Evolutionary conservation across 1,139 yeast species (phyloP).

Genomic region (Geotrichum candidum): DNA sequence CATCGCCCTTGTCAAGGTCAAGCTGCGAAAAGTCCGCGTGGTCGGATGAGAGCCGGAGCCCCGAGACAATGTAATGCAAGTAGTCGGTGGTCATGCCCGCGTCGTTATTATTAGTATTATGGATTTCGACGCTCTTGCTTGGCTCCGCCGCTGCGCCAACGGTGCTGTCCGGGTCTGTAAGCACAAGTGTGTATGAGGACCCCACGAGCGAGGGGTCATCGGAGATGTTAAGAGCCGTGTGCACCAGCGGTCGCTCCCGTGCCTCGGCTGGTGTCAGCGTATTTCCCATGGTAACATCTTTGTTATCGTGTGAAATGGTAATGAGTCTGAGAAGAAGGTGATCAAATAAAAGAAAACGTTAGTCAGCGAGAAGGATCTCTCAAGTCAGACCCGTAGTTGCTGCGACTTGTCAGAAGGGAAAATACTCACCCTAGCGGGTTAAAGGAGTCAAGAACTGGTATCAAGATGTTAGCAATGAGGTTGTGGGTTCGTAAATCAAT

Average conservation of each 20-base stretch:
- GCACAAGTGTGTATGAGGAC: slow-evolving; percentile 64
- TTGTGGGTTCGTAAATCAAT: background rate
- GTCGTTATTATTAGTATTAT: background rate
- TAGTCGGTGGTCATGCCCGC: slow-evolving; percentile 74
- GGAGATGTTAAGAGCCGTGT: slow-evolving; percentile 53
- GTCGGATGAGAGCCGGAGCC: slow-evolving; percentile 44
- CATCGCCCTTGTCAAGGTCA: slow-evolving; percentile 30
- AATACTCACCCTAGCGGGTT: slow-evolving; percentile 26
- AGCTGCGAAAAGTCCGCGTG: slow-evolving; percentile 35
- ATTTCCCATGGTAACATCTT: slow-evolving; percentile 77
- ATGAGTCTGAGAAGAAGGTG: slow-evolving; percentile 27
- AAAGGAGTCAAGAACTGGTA: slow-evolving; percentile 33
- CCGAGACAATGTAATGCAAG: slow-evolving; percentile 69
- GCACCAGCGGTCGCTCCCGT: slow-evolving; percentile 57
- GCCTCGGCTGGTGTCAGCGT: slow-evolving; percentile 59
- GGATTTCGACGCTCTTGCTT: slow-evolving; percentile 50
- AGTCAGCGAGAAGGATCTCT: background rate
- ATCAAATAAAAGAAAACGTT: background rate
- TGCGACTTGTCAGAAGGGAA: slow-evolving; percentile 17
- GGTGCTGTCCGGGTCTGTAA: slow-evolving; percentile 73
- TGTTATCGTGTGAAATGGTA: slow-evolving; percentile 47
- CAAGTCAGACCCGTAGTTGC: background rate
- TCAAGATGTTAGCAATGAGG: background rate
- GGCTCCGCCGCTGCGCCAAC: slow-evolving; percentile 38
- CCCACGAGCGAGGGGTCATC: slow-evolving; percentile 21